phyloP scores from a whole-genome alignment of 495 filamentous ascomycete species.

The Aspergillus nidulans region DNA sequence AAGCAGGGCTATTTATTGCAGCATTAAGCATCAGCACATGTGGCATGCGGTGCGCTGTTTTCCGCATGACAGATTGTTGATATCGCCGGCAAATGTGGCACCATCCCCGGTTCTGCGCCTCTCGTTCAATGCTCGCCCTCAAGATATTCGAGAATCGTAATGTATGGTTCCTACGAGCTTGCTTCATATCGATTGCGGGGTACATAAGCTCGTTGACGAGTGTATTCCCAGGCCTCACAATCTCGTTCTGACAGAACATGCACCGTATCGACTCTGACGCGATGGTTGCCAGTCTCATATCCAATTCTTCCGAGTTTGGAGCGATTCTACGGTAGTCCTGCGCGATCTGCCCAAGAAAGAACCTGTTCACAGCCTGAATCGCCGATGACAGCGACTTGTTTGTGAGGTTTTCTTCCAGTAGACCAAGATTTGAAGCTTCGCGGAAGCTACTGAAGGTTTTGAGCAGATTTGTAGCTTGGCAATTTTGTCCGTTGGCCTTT shows the following conservation, averaged over 20 bases:
- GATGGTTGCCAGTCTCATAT: constrained; percentile 53
- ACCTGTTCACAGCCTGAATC: constrained; percentile 73
- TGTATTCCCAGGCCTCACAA: constrained; percentile 58
- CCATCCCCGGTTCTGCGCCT: constrained; percentile 80
- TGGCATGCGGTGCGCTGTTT: constrained; percentile 75
- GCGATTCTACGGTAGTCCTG: constrained; percentile 62
- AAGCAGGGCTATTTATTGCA: constrained; percentile 63
- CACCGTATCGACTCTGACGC: constrained; percentile 65
- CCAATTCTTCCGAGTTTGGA: constrained; percentile 53
- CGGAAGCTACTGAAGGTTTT: constrained; percentile 78
- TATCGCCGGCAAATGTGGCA: constrained; percentile 85
- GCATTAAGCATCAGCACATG: constrained; percentile 80
- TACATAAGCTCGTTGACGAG: constrained; percentile 84
- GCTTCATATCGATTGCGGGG: constrained; percentile 49
- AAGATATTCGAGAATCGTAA: constrained; percentile 76
- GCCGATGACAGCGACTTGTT: constrained; percentile 64
- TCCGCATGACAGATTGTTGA: constrained; percentile 72
- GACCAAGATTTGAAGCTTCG: constrained; percentile 63
- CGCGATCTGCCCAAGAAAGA: constrained; percentile 67
- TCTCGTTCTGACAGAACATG: constrained; percentile 76
- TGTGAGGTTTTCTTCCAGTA: constrained; percentile 78
- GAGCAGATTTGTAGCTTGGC: constrained; percentile 94
- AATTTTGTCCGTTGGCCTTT: constrained; percentile 87
- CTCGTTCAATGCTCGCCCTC: constrained; percentile 80
- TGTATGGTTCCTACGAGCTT: constrained; percentile 47